Conservation (phyloP, 1,284 basidiomycete species). For the Ganoderma lucidum region DNA sequence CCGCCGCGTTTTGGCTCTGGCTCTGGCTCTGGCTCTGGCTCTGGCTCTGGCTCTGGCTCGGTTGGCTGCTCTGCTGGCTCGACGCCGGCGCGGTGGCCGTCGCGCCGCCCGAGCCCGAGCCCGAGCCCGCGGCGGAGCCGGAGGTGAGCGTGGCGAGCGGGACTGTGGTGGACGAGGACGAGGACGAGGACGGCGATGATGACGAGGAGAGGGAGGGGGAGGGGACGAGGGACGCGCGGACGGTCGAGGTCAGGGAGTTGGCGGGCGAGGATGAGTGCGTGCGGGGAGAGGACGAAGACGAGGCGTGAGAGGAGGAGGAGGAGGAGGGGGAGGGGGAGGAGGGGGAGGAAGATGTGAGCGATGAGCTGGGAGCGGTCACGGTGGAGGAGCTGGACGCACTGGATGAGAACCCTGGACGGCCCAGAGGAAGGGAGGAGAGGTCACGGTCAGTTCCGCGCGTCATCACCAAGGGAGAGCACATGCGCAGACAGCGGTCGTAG, state of each 20-base stretch:
- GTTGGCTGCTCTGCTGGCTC: neutral
- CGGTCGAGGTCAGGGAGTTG: neutral
- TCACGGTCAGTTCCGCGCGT: neutral
- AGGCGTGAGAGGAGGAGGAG: neutral
- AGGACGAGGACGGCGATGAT: neutral
- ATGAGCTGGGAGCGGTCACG: neutral
- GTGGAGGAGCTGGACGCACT: conserved; percentile 1
- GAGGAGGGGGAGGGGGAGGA: neutral
- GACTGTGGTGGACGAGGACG: neutral
- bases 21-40: neutral
- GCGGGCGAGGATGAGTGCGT: neutral
- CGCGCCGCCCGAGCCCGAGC: neutral
- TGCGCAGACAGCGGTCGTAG: neutral
- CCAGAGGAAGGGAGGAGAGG: neutral
- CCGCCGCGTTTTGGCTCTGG: neutral
- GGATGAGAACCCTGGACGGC: neutral
- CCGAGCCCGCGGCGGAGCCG: neutral
- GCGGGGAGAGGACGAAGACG: neutral
- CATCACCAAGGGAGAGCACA: neutral
- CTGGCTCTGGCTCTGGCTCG: neutral
- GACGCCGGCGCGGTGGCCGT: neutral
- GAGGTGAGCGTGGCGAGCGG: neutral
- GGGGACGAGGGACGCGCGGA: neutral
- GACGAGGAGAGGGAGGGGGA: neutral
- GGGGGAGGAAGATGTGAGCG: neutral